Base-by-base conservation (phyloP, 805 yeast species). In the Jamesozyma piceae region DNA sequence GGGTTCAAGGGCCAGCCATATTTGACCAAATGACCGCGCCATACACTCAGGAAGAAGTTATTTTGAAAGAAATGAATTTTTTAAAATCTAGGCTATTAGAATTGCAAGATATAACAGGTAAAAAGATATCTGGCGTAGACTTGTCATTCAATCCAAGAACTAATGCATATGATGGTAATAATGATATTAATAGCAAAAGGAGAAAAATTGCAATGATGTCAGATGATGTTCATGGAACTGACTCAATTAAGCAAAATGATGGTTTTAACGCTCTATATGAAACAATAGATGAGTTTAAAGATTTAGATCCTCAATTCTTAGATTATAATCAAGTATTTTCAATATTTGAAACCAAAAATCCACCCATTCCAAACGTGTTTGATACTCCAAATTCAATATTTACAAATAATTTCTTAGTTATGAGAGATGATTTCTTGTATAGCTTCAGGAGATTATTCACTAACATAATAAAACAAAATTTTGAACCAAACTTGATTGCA, bases 1-100 rank as follows among this genome's bases (percentile, higher is more conserved):
- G 57, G 58, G 54, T 57, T 17, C 58, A 57, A 43, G 62, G 62
- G 3, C 63, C 63, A 10, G 61, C 59, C 3, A 55, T 58, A 13
- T 52, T 57, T 34, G 61, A 58, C 38, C 49, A 50, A 29, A 43
- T 51, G 34, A 48, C 52, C 1, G 46, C 53, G 2, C 52, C 57
- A 15, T 54, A 54, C 41, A 45, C 54, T 5, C 52, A 51, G 35
- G 54, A 50, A 17, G 61, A 54, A n/a, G 45, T 54, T 2, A 33
- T 57, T 10, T 36, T 46, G 35, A 56, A 52, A 36, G 64, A 60
- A 43, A 50, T 58, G 48, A 48, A 49, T 24, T 54, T 58, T 39
- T 46, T 59, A 34, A 56, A 48, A 40, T 44, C 51, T 15, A 52
- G 64, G 42, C 38, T 60, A 27, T 29, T 51, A 19, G 62, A 57